Evolutionary conservation across 148 eudicot species (phyloP).

Genomic region (Talinum fruticosum): DNA sequence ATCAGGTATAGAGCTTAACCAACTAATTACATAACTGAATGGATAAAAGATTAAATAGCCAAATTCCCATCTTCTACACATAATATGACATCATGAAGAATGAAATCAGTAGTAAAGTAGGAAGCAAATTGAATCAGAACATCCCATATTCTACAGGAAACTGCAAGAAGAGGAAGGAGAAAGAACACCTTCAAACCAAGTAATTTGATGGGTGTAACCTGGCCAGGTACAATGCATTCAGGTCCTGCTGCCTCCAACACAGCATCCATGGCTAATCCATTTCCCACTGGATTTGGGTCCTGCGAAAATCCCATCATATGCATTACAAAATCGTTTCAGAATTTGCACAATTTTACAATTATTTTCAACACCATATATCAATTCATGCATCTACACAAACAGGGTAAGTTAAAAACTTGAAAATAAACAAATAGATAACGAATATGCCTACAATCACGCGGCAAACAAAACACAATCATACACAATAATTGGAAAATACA

Average conservation of each 20-base stretch:
- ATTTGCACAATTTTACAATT: background rate
- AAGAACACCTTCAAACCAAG: conserved; percentile 81
- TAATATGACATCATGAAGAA: background rate
- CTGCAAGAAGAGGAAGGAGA: background rate
- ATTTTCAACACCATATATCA: background rate
- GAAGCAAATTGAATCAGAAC: background rate
- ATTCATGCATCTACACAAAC: background rate
- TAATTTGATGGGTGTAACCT: conserved; percentile 64
- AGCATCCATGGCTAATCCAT: conserved; percentile 75
- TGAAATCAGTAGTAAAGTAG: background rate
- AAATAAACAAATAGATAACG: background rate
- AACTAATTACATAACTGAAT: background rate
- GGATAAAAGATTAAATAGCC: background rate
- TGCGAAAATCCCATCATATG: conserved; percentile 39
- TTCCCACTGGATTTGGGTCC: conserved; percentile 80
- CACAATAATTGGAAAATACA: background rate
- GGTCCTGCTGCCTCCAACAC: conserved; percentile 95
- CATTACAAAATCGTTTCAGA: background rate
- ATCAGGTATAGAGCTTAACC: background rate
- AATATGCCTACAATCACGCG: background rate
- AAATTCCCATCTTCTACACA: background rate
- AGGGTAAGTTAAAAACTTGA: background rate
- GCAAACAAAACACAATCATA: background rate
- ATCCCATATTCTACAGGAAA: background rate
- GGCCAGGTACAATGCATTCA: conserved; percentile 94